phyloP scores from a whole-genome alignment of 345 rosid genomes.

The Lepidium africanum region DNA sequence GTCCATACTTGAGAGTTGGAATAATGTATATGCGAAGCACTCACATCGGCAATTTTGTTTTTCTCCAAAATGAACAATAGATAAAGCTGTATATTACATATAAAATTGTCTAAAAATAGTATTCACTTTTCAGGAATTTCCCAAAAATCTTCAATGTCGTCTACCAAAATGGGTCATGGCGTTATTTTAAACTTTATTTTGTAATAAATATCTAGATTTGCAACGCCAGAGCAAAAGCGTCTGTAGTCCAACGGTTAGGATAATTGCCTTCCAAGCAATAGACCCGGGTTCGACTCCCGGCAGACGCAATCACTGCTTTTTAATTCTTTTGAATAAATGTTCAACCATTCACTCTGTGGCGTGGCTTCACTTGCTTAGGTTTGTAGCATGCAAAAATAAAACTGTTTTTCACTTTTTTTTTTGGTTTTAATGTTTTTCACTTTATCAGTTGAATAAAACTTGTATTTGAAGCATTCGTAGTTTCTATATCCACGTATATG shows the following conservation, averaged over 20 bases:
- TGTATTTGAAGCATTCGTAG: background rate
- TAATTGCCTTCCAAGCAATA: constrained; percentile 88
- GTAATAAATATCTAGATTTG: too few species aligned
- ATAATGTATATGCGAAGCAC: background rate
- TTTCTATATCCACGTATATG: background rate
- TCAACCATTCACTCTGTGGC: too few species aligned
- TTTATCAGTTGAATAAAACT: background rate
- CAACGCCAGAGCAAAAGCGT: background rate
- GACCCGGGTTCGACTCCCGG: constrained; percentile 93
- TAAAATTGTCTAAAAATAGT: background rate
- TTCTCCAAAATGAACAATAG: background rate
- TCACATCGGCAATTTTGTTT: background rate
- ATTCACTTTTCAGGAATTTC: background rate
- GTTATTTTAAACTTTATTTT: too few species aligned
- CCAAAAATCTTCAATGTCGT: background rate
- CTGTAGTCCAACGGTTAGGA: constrained; percentile 93
- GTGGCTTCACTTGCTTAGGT: too few species aligned
- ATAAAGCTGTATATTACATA: background rate
- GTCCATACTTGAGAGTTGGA: too few species aligned
- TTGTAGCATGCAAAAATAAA: too few species aligned
- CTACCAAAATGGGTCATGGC: too few species aligned
- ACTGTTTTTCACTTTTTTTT: background rate
- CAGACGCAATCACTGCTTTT: constrained; percentile 34
- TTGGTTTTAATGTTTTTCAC: background rate
- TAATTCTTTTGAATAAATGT: too few species aligned